Base-by-base conservation (phyloP, 164 flowering plant genomes). In the Sedum album region DNA sequence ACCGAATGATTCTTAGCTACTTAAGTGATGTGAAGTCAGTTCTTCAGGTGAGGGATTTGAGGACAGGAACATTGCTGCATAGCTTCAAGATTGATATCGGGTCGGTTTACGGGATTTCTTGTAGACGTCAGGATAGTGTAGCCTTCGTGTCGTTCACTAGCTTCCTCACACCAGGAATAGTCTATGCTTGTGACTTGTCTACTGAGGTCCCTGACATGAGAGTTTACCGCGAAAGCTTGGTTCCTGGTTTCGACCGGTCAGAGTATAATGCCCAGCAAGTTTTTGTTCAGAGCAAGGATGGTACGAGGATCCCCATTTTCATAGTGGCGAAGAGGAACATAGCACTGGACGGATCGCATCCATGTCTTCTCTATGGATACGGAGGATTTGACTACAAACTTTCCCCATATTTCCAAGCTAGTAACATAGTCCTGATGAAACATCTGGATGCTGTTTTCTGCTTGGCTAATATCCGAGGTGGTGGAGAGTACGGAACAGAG, bases 401-500 rank as follows among this genome's bases (percentile, higher is more conserved):
- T n/a, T 92, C 94, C 28, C 98, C 99, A 61, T 82, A 80, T 23
- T 95, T 95, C 73, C 80, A 83, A 66, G 86, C 82, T 15, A 79
- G 79, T 64, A 93, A 96, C 21, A 86, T 74, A 65, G 79, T 88
- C 48, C 85, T 90, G n/a, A 69, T 78, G n/a, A 85, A 81, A 78
- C 83, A 95, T 81, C 76, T 92, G 55, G 96, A 89, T 60, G 81
- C 75, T 68, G 84, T 95, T 15, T 85, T 69, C 77, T 92, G 96
- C 83, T 69, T 90, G 65, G 97, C 99, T 41, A 95, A 92, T 73
- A 88, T 92, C 18, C 94, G 99, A 65, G 99, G 99, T 66, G 99
- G 99, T 69, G 99, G 99, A 42, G 99, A 95, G 71, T 92, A 95
- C 74, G 99, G 99, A 53, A 94, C 90, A 76, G 97, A 90, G 73